Conservation (phyloP, 2,329 filamentous ascomycete genomes). For the Hypocreales sp. region DNA sequence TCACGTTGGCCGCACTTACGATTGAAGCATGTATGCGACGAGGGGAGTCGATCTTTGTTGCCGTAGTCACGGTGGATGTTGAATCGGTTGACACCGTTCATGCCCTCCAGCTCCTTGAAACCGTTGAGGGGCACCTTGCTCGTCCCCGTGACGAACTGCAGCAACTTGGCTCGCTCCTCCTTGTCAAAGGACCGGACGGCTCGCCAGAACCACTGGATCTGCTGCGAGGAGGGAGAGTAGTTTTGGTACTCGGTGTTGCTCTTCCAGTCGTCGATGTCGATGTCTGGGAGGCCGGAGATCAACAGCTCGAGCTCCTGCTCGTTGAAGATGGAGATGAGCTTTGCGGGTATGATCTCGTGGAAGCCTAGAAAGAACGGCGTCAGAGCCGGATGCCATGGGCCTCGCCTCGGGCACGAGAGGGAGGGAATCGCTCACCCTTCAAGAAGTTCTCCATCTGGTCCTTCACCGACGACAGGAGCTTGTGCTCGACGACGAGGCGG, state of each 20-base stretch:
- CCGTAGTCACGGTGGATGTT: slow-evolving; percentile 98
- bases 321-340: slow-evolving; percentile 93
- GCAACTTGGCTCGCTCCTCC: slow-evolving; percentile 90
- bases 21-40: slow-evolving; percentile 98
- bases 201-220: slow-evolving; percentile 99
- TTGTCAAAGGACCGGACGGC: slow-evolving; percentile 96
- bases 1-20: too few species aligned
- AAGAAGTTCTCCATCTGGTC: slow-evolving; percentile 91
- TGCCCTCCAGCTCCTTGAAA: slow-evolving; percentile 97
- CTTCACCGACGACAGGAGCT: slow-evolving; percentile 78
- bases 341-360: slow-evolving; percentile 93
- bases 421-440: slow-evolving; percentile 39
- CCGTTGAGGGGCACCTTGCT: slow-evolving; percentile 97
- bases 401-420: not conserved
- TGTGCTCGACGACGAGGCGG: slow-evolving; percentile 85
- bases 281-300: slow-evolving; percentile 92
- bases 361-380: slow-evolving; percentile 44
- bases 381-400: not conserved
- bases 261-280: slow-evolving; percentile 98
- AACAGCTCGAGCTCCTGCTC: slow-evolving; percentile 94
- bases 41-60: slow-evolving; percentile 87
- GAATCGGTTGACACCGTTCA: slow-evolving; percentile 97
- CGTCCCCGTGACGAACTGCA: slow-evolving; percentile 97
- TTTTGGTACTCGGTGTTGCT: slow-evolving; percentile 98
- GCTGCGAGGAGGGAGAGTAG: slow-evolving; percentile 82